Evolutionary conservation across 805 yeast species (phyloP).

Genomic region (Hanseniaspora hatyaiensis): DNA sequence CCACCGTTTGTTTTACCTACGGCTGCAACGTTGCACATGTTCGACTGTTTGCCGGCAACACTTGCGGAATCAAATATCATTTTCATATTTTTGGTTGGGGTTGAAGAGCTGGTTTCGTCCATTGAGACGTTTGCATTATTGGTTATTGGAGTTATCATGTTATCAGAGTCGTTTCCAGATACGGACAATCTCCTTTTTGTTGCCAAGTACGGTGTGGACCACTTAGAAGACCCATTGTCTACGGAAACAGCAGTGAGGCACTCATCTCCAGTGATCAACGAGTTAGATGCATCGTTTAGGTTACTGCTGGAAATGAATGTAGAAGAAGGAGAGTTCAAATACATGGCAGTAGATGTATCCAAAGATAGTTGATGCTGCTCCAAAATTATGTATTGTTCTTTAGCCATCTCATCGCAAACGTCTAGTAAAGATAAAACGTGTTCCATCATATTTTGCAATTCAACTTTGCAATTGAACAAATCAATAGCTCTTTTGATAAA

Average conservation of each 20-base stretch:
- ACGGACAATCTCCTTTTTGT: conserved; percentile 12
- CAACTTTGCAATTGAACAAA: conserved; percentile 14
- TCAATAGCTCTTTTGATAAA: conserved; percentile 15
- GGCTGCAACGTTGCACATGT: no score
- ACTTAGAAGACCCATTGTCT: background rate
- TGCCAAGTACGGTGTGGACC: conserved; percentile 14
- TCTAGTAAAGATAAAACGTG: conserved; percentile 4
- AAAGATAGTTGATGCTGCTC: conserved; percentile 2
- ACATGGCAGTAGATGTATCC: conserved; percentile 2
- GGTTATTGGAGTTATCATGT: conserved; percentile 9
- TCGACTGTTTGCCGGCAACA: background rate
- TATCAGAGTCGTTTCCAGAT: conserved; percentile 8
- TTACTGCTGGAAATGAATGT: background rate
- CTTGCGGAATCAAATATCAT: background rate
- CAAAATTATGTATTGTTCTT: conserved; percentile 7
- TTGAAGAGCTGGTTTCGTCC: background rate
- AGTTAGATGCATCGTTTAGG: background rate
- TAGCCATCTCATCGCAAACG: conserved; percentile 5
- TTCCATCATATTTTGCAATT: conserved; percentile 14
- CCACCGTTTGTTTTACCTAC: background rate
- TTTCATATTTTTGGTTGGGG: conserved; percentile 6
- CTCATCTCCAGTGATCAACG: conserved; percentile 3
- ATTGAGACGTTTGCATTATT: background rate
- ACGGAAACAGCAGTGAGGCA: conserved; percentile 7
- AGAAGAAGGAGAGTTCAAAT: conserved; percentile 10